Evolutionary conservation across 2,329 filamentous ascomycete species (phyloP).

Genomic region (Pseudocercospora pini-densiflorae): DNA sequence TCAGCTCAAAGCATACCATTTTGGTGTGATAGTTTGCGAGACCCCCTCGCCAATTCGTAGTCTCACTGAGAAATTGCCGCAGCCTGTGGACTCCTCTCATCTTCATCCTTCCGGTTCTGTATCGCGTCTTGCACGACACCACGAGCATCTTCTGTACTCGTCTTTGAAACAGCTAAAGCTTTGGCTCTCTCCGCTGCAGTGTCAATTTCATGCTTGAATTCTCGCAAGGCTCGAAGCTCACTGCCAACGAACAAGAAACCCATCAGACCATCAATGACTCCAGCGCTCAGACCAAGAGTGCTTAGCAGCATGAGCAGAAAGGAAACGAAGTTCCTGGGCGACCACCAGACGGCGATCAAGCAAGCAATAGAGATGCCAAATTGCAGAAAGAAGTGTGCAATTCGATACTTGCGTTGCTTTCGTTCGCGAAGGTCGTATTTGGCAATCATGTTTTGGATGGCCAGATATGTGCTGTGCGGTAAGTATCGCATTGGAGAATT

Average conservation of each 20-base stretch:
- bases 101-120: background rate
- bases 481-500: constrained; percentile 12
- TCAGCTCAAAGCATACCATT: no score
- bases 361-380: constrained; percentile 72
- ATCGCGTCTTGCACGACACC: background rate
- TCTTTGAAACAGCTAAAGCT: background rate
- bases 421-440: constrained; percentile 73
- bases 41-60: background rate
- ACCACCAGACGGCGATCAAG: constrained; percentile 85
- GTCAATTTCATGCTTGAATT: constrained; percentile 91
- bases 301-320: constrained; percentile 82
- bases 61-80: background rate
- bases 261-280: constrained; percentile 82
- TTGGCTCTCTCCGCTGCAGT: constrained; percentile 60
- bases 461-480: constrained; percentile 58
- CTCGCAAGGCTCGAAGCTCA: constrained; percentile 80
- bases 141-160: background rate
- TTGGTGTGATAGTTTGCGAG: background rate
- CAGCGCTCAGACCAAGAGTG: constrained; percentile 75
- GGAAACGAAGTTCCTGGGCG: constrained; percentile 72
- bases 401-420: constrained; percentile 71
- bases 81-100: background rate
- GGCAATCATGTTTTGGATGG: constrained; percentile 72
- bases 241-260: constrained; percentile 83
- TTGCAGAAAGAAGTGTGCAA: constrained; percentile 73